Conservation (phyloP, 352 stramenopile species). For the Pythium plurisporium region DNA sequence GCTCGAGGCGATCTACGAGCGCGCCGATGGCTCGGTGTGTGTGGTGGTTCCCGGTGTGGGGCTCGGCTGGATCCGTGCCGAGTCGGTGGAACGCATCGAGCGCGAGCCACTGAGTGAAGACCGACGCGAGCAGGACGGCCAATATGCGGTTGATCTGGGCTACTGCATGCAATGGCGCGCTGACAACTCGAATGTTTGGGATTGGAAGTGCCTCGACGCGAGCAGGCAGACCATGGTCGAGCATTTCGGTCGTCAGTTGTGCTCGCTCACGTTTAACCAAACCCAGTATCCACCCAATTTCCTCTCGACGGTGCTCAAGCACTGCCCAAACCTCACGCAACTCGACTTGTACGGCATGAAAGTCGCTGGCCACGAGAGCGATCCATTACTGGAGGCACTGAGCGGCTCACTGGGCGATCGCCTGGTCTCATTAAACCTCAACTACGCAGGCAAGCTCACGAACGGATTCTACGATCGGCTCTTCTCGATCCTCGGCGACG, state of each 20-base stretch:
- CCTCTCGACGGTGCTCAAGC: neutral
- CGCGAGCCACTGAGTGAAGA: neutral
- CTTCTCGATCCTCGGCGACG: neutral
- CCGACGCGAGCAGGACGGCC: neutral
- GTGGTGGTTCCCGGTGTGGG: conserved; percentile 3
- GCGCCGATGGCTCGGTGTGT: conserved; percentile 7
- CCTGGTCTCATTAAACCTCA: neutral
- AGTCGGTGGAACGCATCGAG: conserved; percentile 2
- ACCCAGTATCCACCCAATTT: neutral
- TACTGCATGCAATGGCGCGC: neutral
- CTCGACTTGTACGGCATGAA: neutral
- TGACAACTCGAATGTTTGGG: neutral
- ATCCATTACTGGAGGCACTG: neutral
- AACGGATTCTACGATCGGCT: neutral
- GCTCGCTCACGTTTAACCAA: neutral
- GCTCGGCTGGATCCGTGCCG: neutral
- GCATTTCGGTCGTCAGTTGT: neutral
- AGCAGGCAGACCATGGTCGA: neutral
- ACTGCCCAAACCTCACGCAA: neutral
- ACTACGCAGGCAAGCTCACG: neutral
- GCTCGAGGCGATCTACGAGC: conserved; percentile 15
- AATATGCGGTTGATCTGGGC: neutral
- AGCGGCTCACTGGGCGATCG: neutral
- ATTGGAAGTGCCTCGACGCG: neutral
- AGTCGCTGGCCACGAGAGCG: too few species aligned